These are phyloP conservation scores for Fraxinus floribunda DNA, from an alignment of 305 asterid species.

Conservation along the genomic window DNA sequence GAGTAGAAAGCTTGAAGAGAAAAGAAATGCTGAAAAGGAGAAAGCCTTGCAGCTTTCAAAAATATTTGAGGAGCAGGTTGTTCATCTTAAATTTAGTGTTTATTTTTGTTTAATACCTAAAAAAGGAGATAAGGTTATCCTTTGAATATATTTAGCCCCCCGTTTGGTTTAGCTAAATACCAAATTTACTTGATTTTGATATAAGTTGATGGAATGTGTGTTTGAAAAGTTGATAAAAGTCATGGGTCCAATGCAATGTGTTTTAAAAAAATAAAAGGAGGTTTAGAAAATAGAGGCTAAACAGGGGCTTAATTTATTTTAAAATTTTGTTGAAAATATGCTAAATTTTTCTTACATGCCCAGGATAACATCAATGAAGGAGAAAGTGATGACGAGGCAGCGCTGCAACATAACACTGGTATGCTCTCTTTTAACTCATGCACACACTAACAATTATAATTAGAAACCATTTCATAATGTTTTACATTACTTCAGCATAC, in stretches of 20 bases:
- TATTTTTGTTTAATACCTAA: not conserved
- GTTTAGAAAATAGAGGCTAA: no score
- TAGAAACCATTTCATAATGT: not conserved
- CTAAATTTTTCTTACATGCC: conserved; percentile 23
- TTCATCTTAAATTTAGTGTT: conserved; percentile 12
- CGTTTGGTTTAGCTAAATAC: no score
- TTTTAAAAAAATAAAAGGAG: no score
- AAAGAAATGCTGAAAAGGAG: conserved; percentile 63
- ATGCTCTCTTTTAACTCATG: conserved; percentile 23
- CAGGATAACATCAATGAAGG: conserved; percentile 79
- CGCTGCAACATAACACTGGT: conserved; percentile 28
- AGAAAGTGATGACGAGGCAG: conserved; percentile 74
- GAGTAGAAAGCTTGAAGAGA: conserved; percentile 81
- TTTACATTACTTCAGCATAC: not conserved
- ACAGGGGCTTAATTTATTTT: no score
- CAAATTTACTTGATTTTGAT: no score
- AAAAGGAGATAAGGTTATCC: conserved; percentile 3
- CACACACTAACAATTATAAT: not conserved
- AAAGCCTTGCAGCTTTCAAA: conserved; percentile 75
- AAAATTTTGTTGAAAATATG: conserved; percentile 2
- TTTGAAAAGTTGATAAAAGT: no score
- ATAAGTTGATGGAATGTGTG: no score
- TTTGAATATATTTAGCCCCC: not conserved
- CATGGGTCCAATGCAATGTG: no score
- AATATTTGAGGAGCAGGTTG: conserved; percentile 90